phyloP scores from a whole-genome alignment of 2,329 filamentous ascomycete genomes.

The Penicillium sp. region DNA sequence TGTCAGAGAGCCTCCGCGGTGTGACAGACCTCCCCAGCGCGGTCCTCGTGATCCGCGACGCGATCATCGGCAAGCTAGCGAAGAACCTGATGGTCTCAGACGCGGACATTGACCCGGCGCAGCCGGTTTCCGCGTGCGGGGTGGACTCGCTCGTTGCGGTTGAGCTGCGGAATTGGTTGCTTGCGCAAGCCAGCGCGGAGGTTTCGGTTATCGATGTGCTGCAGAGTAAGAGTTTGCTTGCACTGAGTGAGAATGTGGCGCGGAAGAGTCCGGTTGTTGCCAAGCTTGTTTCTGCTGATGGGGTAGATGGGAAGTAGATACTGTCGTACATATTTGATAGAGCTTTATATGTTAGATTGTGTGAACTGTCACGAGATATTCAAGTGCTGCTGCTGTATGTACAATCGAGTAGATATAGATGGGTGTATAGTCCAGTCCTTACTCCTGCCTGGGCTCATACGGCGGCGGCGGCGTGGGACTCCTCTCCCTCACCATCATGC shows the following conservation, averaged over 20 bases:
- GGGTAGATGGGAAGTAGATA: too few relatives aligned
- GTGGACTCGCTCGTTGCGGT: conserved; percentile 48
- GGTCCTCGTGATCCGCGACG: too few relatives aligned
- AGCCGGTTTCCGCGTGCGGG: conserved; percentile 35
- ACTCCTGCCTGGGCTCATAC: not conserved
- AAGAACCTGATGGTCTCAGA: not conserved
- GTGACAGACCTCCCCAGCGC: too few relatives aligned
- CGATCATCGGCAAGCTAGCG: not conserved
- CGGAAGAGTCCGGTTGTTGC: too few relatives aligned
- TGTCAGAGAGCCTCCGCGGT: too few relatives aligned
- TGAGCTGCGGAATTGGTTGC: conserved; percentile 54
- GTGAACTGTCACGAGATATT: too few relatives aligned
- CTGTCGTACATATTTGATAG: too few relatives aligned
- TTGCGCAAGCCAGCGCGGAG: conserved; percentile 51
- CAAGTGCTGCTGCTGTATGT: too few relatives aligned
- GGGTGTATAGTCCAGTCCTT: too few relatives aligned
- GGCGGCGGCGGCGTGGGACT: not conserved
- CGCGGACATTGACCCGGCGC: not conserved
- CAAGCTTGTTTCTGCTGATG: too few relatives aligned
- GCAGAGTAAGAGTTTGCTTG: conserved; percentile 37
- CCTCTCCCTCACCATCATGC: not conserved
- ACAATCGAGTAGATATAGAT: too few relatives aligned
- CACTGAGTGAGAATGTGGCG: conserved; percentile 16
- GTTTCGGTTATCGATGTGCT: conserved; percentile 55
- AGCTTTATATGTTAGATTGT: too few relatives aligned